Base-by-base conservation (phyloP, 176 grass and related monocot genomes). In the Neostapfia colusana region DNA sequence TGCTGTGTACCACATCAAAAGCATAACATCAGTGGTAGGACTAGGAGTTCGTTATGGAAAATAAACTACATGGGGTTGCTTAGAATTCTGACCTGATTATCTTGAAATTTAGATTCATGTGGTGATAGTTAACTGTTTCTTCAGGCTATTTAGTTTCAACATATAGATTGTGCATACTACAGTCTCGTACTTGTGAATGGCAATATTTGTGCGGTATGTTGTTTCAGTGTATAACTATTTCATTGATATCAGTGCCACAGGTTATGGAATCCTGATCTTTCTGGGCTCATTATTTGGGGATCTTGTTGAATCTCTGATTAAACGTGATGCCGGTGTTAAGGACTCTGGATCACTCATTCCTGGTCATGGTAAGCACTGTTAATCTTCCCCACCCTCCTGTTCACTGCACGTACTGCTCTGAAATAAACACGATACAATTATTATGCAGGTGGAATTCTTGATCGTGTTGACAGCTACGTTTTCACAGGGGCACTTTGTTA, bases 291-390 rank as follows among this genome's bases (percentile, higher is more conserved):
- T 99, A 71, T 99, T 99, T 40, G 89, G 96, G 27, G 89, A 99
- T 75, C 91, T 99, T 70, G 70, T 99, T 42, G 96, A 99, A 65
- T 99, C 92, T 74, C 67, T 99, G 68, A 99, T 95, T 28, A 99
- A 99, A 81, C 85, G 96, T 20, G 96, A 99, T 26, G 96, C 96
- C 65, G 96, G 92, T 70, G 92, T 99, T 53, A 99, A 99, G 62
- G 96, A 99, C 59, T 99, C 96, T 10, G 96, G 96, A 71, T 89
- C 96, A 34, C 96, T 99, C 53, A 98, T 98, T 72, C 91, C 96
- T 83, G 96, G 96, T 31, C 96, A 99, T 76, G 96, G 96, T 95
- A 88, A 73, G 20, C 54, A 37, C 54, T 68, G 18, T 79, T 84
- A 76, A 38, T 72, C 16, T 34, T 42, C 17, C 17, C 3, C 26